Evolutionary conservation across 75 land plant genomes (phyloP), one percentile per base, ranked within the genome.

Genomic region (Picea sitchensis): DNA sequence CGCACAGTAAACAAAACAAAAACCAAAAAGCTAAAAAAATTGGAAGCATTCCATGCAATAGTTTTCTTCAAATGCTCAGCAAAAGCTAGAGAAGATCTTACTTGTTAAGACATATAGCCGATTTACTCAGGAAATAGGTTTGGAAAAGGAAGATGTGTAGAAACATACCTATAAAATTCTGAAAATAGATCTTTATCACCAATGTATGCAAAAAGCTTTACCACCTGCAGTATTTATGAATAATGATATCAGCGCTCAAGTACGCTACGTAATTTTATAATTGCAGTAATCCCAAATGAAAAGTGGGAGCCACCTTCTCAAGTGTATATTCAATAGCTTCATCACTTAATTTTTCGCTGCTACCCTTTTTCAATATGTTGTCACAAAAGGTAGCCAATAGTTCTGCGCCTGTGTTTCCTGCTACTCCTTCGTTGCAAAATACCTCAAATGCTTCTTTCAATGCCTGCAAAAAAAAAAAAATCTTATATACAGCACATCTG

Each of bases 371-470:
- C 75, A 86, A 78, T 8, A 86, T 58, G 80, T 86, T 86, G 68
- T 86, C 88, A 73, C 88, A 86, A 57, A 86, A 86, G 20, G 88
- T 86, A 4, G 88, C 88, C 7, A 86, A 72, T 13, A 86, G 77
- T 77, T 86, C 88, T 23, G 88, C 86, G 78, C 86, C 83, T 12
- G 86, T 86, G 82, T 80, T 86, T 8, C 86, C 88, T 26, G 79
- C 88, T 31, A 86, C 88, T 61, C 86, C 86, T 58, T 83, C 83
- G 60, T 86, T 86, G 73, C 88, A 86, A 62, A 86, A 86, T 13
- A 86, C 88, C 65, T 86, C 88, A 78, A 86, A 86, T 61, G 88
- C 88, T 75, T 86, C 88, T 57, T 86, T 86, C 34, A 86, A 59
- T 1, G 86, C 86, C 87, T 86, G 81, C 65, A 82, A 17, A 34